These are phyloP conservation scores for Neurospora sp. DNA, from an alignment of 495 filamentous ascomycete genomes.

Conservation along the genomic window DNA sequence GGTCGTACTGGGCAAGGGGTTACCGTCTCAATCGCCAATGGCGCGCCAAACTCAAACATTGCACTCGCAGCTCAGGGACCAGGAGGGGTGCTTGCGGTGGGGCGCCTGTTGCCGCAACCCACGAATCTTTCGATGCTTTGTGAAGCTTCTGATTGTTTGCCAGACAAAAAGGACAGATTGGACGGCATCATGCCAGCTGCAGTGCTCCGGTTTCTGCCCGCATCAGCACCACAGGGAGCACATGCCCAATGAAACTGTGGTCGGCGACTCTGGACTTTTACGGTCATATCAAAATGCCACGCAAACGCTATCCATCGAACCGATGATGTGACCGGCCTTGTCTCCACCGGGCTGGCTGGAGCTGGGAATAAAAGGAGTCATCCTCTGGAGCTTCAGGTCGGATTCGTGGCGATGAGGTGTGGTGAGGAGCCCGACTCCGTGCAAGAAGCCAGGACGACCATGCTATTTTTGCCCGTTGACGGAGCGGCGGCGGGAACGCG, in stretches of 20 bases:
- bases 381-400: neutral
- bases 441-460: neutral
- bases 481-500: neutral
- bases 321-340: slow-evolving; percentile 15
- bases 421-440: neutral
- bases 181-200: neutral
- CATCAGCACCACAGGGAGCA: neutral
- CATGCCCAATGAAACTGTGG: neutral
- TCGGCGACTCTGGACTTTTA: neutral
- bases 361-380: neutral
- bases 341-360: slow-evolving; percentile 2
- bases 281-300: neutral
- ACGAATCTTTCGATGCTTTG: neutral
- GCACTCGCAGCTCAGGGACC: neutral
- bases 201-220: neutral
- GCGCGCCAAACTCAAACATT: neutral
- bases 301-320: slow-evolving; percentile 7
- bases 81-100: neutral
- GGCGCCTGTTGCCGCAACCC: neutral
- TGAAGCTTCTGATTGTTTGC: neutral
- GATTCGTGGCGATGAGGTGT: neutral
- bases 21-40: neutral
- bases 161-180: neutral
- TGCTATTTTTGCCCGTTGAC: neutral
- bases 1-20: neutral